Evolutionary conservation across 2,329 filamentous ascomycete species (phyloP), one percentile per base, ranked within the genome.

Genomic region (Mollisia scopiformis): DNA sequence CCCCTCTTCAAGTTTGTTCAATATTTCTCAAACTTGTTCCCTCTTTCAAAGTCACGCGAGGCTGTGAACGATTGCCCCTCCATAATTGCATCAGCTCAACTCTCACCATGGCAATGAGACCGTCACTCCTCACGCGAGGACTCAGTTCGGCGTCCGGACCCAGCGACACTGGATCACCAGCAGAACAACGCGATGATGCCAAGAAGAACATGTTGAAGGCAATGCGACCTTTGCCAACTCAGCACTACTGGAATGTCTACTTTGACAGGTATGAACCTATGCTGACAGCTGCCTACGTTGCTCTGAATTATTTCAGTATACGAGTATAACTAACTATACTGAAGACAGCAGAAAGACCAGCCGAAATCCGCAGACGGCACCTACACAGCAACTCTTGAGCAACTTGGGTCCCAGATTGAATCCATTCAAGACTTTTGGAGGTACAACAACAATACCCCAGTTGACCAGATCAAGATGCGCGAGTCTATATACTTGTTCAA

Each of bases 361-460:
- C 58, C 67, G 72, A 79, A 68, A 75, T 75, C 62, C 75, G 27
- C 66, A 53, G 71, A 72, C 69, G 71, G 70, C 5, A 66, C 58
- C 14, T 74, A 73, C 57, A 70, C 59, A 25, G 71, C 68, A 19
- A 71, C 70, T 66, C 82, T 89, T 49, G 85, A 88, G 73, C 82
- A 87, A 77, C 82, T 89, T 23, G 84, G 83, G 69, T 77, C 78
- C 52, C 83, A 85, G 76, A 88, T 93, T 75, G 90, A 91, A 79
- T 91, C 89, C 21, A 85, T 93, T 46, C 91, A 93, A 83, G 91
- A 93, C 74, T 93, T 93, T 75, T 93, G 90, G 87, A 85, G 89
- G 63, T 90, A 92, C 78, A 87, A 88, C 79, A 93, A 93, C 78
- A 92, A 93, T 76, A 91, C 88, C 39, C 90, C 90, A 16, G 88